Base-by-base conservation (phyloP, 805 yeast genomes). In the Torulaspora franciscae region DNA sequence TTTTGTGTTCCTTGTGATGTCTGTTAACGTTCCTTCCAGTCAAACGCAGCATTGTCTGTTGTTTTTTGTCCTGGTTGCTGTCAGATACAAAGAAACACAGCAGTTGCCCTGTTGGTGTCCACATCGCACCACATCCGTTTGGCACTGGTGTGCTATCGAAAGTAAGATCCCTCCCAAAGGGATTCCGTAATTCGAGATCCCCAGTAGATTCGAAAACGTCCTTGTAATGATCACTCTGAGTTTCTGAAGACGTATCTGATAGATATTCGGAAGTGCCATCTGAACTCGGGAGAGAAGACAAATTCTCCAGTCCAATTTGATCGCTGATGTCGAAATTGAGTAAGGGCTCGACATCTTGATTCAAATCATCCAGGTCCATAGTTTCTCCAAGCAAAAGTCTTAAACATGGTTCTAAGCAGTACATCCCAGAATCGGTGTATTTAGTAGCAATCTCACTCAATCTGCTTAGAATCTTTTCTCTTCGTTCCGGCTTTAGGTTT, bases 71-170 rank as follows among this genome's bases (percentile, higher is more conserved):
- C 57, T 38, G 28, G 46, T 66, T 69, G 37, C 66, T 72, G 40
- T 76, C 77, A 0, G 83, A 80, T 7, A 83, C 76, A 65, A 87
- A 88, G 57, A 90, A 90, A 58, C 95, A 86, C 1, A 90, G 83
- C 40, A 90, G 68, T 47, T 79, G 79, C 0, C 96, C 96, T 3
- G 78, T 75, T 9, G 79, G 74, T 0, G 95, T 74, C 96, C 96
- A 90, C 1, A 79, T 70, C 0, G 95, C 96, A 7, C 96, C 96
- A 68, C 96, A 90, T 7, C 89, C 93, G 58, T 86, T 89, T 0
- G 97, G 96, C 10, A 90, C 75, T 0, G 97, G 97, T 0, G 95
- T 86, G 32, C 87, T 81, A 58, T 87, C 95, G 56, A 80, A 76
- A 3, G 71, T 56, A 1, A 56, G 43, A 32, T 54, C 52, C 7